Evolutionary conservation across 345 rosid species (phyloP).

Genomic region (Heritiera littoralis): DNA sequence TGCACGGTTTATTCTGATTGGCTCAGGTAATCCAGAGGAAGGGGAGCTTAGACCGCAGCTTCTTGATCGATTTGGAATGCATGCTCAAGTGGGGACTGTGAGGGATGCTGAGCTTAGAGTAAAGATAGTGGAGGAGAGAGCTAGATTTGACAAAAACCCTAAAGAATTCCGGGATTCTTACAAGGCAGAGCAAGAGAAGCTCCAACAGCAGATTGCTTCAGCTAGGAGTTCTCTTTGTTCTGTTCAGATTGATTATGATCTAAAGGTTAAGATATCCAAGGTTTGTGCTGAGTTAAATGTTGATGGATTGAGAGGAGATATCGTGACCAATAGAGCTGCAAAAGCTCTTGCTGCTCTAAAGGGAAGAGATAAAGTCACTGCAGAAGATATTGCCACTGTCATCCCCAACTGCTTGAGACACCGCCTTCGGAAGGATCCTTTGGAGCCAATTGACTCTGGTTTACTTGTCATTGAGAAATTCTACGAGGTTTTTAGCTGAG

Average conservation of each 20-base stretch:
- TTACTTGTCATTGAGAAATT: constrained; percentile 83
- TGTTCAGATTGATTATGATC: constrained; percentile 78
- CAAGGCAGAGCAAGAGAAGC: constrained; percentile 82
- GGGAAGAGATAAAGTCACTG: constrained; percentile 73
- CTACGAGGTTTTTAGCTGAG: constrained; percentile 78
- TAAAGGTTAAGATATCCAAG: constrained; percentile 91
- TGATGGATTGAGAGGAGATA: constrained; percentile 94
- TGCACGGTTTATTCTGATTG: constrained; percentile 87
- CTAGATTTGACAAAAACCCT: constrained; percentile 74
- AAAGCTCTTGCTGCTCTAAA: constrained; percentile 90
- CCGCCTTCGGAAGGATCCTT: constrained; percentile 92
- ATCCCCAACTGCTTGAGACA: constrained; percentile 97
- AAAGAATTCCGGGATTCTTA: constrained; percentile 83
- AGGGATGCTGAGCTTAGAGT: constrained; percentile 89
- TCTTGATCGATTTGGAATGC: constrained; percentile 93
- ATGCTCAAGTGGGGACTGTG: constrained; percentile 92
- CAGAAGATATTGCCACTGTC: constrained; percentile 93
- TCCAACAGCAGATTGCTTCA: constrained; percentile 67
- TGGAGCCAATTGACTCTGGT: constrained; percentile 95
- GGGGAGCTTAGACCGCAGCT: constrained; percentile 93
- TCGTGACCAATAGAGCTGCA: constrained; percentile 91
- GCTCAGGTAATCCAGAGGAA: constrained; percentile 96
- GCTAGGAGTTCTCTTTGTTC: constrained; percentile 68
- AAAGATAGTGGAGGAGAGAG: constrained; percentile 93
- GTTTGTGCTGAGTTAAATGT: constrained; percentile 95